Evolutionary conservation across 225 moss, liverwort and hornwort genomes (phyloP), one percentile per base, ranked within the genome.

Genomic region (Polytrichum commune): DNA sequence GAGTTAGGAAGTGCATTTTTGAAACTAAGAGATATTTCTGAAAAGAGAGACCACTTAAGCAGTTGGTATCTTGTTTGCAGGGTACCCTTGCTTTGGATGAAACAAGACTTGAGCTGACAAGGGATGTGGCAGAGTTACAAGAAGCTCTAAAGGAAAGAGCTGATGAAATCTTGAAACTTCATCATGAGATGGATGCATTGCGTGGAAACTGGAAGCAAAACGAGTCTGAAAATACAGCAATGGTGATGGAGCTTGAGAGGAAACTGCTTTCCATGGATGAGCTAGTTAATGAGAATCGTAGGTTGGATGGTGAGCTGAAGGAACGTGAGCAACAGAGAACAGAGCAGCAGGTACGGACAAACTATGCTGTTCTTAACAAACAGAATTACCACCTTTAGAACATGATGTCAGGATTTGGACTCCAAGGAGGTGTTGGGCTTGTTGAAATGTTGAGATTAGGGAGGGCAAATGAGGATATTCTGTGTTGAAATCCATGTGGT

Each of bases 361-460:
- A 61, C 54, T 58, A 68, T 61, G 32, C 32, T 20, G 55, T 64
- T 69, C 55, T 19, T 23, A 66, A 61, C 75, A 79, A 70, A 65
- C 73, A 66, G 29, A 20, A 63, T 73, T 68, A 66, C 70, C 61
- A 65, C 58, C 66, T 66, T 70, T 53, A 63, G 74, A 65, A 67
- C 25, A 65, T 65, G 54, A 64, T 68, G 61, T 7, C 69, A 46
- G 46, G 46, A 46, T 22, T 27, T 18, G 30, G 75, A 82, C 55
- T 74, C 72, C 8, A 71, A 77, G 77, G 74, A 68, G 74, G 74
- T 56, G 46, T 77, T 77, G 77, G 80, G 55, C 72, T 80, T 68
- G 73, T 80, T 58, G 74, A 74, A 74, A 77, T 77, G 30, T 84
- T 69, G 80, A 80, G 77, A 64, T 68, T 69, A 77, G 46, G 46